Evolutionary conservation across 805 yeast genomes (phyloP), one percentile per base, ranked within the genome.

Genomic region (Millerago galiae): DNA sequence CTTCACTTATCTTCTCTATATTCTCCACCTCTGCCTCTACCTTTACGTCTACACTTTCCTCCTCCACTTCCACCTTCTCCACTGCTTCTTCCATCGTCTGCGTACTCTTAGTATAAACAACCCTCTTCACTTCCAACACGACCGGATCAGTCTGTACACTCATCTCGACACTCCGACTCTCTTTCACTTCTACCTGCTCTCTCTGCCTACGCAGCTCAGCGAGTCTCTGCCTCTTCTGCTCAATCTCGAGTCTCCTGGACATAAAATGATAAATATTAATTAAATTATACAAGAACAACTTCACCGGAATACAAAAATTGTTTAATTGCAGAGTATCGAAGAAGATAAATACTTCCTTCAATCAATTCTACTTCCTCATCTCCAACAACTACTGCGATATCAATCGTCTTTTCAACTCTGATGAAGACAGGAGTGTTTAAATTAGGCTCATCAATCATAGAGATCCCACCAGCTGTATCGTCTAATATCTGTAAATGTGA

Each of bases 401-500:
- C 62, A 18, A 61, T 57, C 11, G 66, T 69, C 27, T 54, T 55
- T n/a, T 63, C 41, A 1, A 77, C 82, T 37, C 75, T 70, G 10
- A 90, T 67, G 53, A 88, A 89, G 1, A 93, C 97, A 7, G 93
- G 85, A 45, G 71, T 74, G 48, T 83, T 73, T 56, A 84, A 51
- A 38, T 85, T 85, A 0, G 98, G 98, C 46, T 71, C 72, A 13
- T 79, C 83, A 2, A 91, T 69, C 98, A 93, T 90, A 8, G 77
- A 69, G 12, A 81, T 59, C 12, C 75, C 76, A 21, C 82, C 86
- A 11, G 78, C 71, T 2, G 74, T 74, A 50, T 88, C 96, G 54
- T 89, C 95, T 44, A 93, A 66, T 5, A 80, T 77, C 37, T 83
- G 88, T 38, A 88, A 63, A 32, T 72, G 70, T 15, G 69, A 73